phyloP scores from a whole-genome alignment of 495 filamentous ascomycete species.

The Pyrenula massariospora region DNA sequence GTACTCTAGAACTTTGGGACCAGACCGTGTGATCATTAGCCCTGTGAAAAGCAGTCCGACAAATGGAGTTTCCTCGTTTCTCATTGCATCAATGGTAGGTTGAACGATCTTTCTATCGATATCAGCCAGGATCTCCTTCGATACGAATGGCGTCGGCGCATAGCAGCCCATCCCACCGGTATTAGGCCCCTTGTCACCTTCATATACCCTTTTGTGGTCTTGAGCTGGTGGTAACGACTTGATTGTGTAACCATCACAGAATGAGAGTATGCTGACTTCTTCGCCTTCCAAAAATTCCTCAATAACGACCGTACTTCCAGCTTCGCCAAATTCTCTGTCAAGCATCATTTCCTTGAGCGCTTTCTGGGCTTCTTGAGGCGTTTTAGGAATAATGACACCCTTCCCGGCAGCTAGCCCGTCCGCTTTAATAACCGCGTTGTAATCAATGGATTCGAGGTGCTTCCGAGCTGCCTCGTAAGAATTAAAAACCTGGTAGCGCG shows the following conservation, averaged over 20 bases:
- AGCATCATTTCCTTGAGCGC: constrained; percentile 86
- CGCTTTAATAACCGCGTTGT: constrained; percentile 84
- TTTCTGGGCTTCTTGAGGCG: constrained; percentile 68
- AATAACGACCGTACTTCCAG: constrained; percentile 88
- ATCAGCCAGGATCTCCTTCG: constrained; percentile 58
- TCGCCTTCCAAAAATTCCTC: constrained; percentile 91
- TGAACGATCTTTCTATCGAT: constrained; percentile 75
- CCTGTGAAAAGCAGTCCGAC: constrained; percentile 87
- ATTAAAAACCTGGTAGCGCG: constrained; percentile 78
- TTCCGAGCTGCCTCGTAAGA: constrained; percentile 63
- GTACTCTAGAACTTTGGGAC: constrained; percentile 88
- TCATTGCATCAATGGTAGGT: constrained; percentile 85
- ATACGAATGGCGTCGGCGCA: constrained; percentile 76
- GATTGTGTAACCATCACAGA: constrained; percentile 82
- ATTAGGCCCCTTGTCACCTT: constrained; percentile 85
- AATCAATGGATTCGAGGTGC: constrained; percentile 62
- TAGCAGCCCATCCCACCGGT: constrained; percentile 99
- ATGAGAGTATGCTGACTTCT: constrained; percentile 81
- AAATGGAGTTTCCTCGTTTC: constrained; percentile 66
- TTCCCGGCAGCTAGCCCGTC: constrained; percentile 80
- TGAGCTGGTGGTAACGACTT: constrained; percentile 82
- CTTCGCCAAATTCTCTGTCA: constrained; percentile 72
- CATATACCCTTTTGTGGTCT: constrained; percentile 89
- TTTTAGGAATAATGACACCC: constrained; percentile 76
- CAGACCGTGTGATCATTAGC: constrained; percentile 82